Conservation (phyloP, 75 land plant genomes). For the Selaginella moellendorffii region DNA sequence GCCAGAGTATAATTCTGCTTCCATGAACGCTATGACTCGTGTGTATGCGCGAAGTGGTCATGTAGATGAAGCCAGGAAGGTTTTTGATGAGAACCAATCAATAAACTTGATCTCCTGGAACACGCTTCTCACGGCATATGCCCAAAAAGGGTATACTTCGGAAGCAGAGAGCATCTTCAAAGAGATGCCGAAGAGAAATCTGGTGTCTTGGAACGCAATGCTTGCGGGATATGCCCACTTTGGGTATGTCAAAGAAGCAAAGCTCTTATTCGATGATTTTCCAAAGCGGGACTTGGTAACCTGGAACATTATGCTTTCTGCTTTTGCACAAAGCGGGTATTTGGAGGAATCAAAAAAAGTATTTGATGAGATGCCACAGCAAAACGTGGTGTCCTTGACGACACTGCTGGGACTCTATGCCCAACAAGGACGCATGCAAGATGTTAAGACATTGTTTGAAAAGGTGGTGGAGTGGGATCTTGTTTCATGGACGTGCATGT, state of each 20-base stretch:
- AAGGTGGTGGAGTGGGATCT: not conserved
- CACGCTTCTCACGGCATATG: not conserved
- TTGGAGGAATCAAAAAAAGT: not conserved
- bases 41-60: not conserved
- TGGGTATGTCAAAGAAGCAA: not conserved
- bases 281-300: not conserved
- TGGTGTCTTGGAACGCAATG: conserved; percentile 5
- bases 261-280: not conserved
- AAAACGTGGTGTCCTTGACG: not conserved
- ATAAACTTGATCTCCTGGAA: conserved; percentile 1
- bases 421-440: not conserved
- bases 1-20: not conserved
- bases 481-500: not conserved
- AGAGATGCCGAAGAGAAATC: not conserved
- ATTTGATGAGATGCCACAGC: not conserved
- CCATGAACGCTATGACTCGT: not conserved
- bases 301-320: not conserved
- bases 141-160: not conserved
- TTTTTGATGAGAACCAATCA: not conserved
- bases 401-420: not conserved
- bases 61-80: not conserved
- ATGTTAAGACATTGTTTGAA: not conserved
- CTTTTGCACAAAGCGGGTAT: not conserved
- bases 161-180: not conserved
- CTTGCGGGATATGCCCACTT: not conserved